These are phyloP conservation scores for Xylaria bambusicola DNA, from an alignment of 495 filamentous ascomycete genomes.

Conservation along the genomic window DNA sequence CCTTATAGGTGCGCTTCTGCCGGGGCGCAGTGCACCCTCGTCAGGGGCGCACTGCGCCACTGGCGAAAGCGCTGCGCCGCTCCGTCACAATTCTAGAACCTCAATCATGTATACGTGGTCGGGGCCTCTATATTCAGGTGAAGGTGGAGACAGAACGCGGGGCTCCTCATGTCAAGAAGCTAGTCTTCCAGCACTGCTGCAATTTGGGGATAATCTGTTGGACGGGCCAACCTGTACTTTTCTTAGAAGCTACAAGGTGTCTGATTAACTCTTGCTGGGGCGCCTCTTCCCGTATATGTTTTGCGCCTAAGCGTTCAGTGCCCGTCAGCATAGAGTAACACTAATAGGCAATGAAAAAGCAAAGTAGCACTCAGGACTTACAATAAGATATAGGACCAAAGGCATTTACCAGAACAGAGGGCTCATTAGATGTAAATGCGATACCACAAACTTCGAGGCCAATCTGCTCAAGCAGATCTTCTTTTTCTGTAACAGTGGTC, in stretches of 20 bases:
- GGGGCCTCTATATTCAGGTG: neutral
- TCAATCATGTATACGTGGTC: neutral
- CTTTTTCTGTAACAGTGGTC: neutral
- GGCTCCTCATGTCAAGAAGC: neutral
- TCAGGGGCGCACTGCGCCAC: too few species aligned
- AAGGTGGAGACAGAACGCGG: neutral
- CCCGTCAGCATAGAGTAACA: neutral
- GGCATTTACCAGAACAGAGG: constrained; percentile 39
- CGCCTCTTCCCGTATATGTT: constrained; percentile 24
- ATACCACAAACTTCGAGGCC: constrained; percentile 35
- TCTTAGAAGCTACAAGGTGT: constrained; percentile 20
- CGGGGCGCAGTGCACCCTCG: too few species aligned
- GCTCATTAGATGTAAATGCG: constrained; percentile 37
- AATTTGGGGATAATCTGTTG: constrained; percentile 20
- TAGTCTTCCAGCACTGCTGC: constrained; percentile 19
- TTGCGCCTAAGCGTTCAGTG: constrained; percentile 17
- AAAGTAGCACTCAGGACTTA: constrained; percentile 19
- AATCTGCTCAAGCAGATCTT: constrained; percentile 29
- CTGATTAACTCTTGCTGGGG: constrained; percentile 23
- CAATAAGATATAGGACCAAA: constrained; percentile 45
- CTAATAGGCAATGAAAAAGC: neutral
- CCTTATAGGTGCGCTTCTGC: too few species aligned
- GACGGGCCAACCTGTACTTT: constrained; percentile 34
- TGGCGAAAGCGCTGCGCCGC: too few species aligned
- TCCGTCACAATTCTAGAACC: neutral